Evolutionary conservation across 2,329 filamentous ascomycete species (phyloP).

Genomic region (Colletotrichum spinosum): DNA sequence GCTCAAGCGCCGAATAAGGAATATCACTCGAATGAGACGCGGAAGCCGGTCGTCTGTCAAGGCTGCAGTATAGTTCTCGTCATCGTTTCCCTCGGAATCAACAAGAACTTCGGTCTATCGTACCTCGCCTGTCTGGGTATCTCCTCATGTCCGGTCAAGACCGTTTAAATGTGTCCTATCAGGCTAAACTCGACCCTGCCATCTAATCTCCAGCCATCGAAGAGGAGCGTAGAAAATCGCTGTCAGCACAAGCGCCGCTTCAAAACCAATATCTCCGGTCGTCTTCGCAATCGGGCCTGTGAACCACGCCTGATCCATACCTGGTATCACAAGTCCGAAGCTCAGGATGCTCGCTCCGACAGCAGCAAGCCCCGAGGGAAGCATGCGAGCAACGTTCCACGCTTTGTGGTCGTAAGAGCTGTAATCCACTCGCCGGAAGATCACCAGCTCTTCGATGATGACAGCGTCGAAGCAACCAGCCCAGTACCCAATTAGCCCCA

Average conservation of each 20-base stretch:
- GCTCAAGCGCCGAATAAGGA: conserved; percentile 12
- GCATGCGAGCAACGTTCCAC: conserved; percentile 56
- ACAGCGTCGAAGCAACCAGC: conserved; percentile 55
- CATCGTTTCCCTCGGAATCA: conserved; percentile 8
- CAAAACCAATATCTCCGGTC: conserved; percentile 60
- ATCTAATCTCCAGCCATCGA: conserved; percentile 49
- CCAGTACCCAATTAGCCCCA: conserved; percentile 60
- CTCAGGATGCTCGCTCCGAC: conserved; percentile 56
- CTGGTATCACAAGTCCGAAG: conserved; percentile 55
- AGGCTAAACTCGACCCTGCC: conserved; percentile 43
- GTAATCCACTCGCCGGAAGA: conserved; percentile 56
- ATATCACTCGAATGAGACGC: conserved; percentile 24
- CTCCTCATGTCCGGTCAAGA: not conserved
- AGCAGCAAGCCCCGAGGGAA: conserved; percentile 57
- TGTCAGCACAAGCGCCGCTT: conserved; percentile 55
- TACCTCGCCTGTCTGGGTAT: conserved; percentile 27
- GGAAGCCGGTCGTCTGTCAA: conserved; percentile 12
- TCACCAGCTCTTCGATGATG: conserved; percentile 53
- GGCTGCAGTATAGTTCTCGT: conserved; percentile 19
- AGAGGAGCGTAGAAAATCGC: conserved; percentile 55
- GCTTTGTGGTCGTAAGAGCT: conserved; percentile 54
- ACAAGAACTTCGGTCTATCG: conserved; percentile 28
- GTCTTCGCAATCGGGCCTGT: conserved; percentile 55
- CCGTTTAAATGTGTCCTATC: not conserved
- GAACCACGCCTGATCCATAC: conserved; percentile 57